A percentile compares a stretch with the other conserved stretches of the same genome.
Conservation (phyloP, 2,329 filamentous ascomycete genomes). For the Aspergillus fumigatiaffinis region DNA sequence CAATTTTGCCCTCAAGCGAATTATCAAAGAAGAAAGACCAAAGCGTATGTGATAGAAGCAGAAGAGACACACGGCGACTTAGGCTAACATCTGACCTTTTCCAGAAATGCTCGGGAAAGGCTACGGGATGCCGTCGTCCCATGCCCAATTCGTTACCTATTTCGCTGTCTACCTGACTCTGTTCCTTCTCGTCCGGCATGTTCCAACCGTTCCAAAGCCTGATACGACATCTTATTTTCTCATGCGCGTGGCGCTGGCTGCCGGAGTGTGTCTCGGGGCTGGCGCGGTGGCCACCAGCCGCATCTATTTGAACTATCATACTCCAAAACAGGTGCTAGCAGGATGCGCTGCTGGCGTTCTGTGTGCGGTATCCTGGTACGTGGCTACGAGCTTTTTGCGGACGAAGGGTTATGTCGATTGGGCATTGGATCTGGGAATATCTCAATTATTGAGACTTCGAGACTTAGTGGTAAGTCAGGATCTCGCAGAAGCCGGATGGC, state of each 20-base stretch:
- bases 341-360: constrained; percentile 67
- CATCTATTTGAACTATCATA: constrained; percentile 92
- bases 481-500: constrained; percentile 86
- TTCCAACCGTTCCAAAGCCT: constrained; percentile 48
- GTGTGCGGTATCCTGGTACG: constrained; percentile 77
- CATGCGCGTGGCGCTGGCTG: constrained; percentile 57
- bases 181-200: constrained; percentile 79
- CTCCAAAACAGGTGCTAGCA: constrained; percentile 77
- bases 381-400: constrained; percentile 63
- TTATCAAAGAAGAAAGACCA: constrained; percentile 89
- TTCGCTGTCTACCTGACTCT: constrained; percentile 81
- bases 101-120: constrained; percentile 76
- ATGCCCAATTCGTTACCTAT: constrained; percentile 91
- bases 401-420: constrained; percentile 66
- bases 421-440: constrained; percentile 63
- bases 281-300: constrained; percentile 73
- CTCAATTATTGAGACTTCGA: constrained; percentile 66
- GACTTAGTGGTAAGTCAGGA: constrained; percentile 88
- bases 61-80: not conserved
- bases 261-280: constrained; percentile 59
- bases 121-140: constrained; percentile 95
- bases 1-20: constrained; percentile 84
- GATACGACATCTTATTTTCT: constrained; percentile 38
- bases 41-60: constrained; percentile 53
- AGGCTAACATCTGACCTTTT: not conserved